Evolutionary conservation across 768 basidiomycete species (phyloP), one percentile per base, ranked within the genome.

Genomic region (Pulveroboletus sp.): DNA sequence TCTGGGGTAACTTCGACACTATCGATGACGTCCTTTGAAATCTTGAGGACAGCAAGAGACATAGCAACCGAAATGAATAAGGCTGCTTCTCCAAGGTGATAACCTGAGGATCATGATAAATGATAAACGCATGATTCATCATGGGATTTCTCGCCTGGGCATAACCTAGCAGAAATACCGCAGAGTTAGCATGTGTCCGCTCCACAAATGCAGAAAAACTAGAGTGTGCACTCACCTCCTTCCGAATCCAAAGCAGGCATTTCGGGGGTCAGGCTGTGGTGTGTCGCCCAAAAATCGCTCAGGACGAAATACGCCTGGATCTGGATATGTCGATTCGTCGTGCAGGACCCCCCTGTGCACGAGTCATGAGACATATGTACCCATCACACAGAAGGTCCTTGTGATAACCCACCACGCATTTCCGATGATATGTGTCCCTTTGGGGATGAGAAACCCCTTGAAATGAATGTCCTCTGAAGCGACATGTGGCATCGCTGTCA

Each of bases 291-390:
- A 55, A 42, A 58, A 73, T 12, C 71, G 62, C 25, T 73, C 72
- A 6, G 72, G 71, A 3, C 51, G 56, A 47, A 72, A 72, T 2
- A 36, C 49, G 1, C 36, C 33, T 2, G 72, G 71, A 38, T 70
- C 59, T 7, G 63, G 59, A 46, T 73, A 72, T 5, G 40, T 63
- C 6, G 69, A 61, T 2, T 72, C 72, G 58, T 85, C 75, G 39
- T 77, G 76, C 1, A 79, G 64, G 62, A 84, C 76, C n/a, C 63
- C 66, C 81, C 82, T 82, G 45, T 34, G n/a, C 1, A 19, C 5
- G 16, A 4, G 6, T 40, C 12, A 4, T 31, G n/a, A n/a, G n/a
- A 20, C 17, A 9, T 66, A 48, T 13, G 32, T 40, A n/a, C 27
- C 25, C 1, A 55, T 14, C 23, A 13, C 21, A 10, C 20, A 25